A percentile compares a stretch with the other conserved stretches of the same genome.
phyloP scores from a whole-genome alignment of 352 stramenopile species.

The Elongisporangium anandrum region DNA sequence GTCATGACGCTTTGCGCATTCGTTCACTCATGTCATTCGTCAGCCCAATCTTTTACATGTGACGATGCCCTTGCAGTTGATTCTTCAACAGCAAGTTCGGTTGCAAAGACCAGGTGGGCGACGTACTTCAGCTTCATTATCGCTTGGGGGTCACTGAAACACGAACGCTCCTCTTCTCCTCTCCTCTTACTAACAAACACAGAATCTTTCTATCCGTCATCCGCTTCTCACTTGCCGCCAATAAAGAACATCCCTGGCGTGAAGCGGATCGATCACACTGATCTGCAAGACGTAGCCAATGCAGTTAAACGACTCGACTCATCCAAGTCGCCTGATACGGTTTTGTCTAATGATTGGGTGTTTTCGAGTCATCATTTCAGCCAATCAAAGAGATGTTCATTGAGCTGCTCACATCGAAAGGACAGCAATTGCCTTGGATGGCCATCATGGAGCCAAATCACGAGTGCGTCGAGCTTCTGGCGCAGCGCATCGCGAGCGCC shows the following conservation, averaged over 20 bases:
- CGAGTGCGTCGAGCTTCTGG: slow-evolving; percentile 1
- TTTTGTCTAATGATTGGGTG: not conserved
- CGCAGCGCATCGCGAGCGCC: slow-evolving; percentile 7
- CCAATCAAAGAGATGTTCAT: slow-evolving; percentile 5
- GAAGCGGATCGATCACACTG: not conserved
- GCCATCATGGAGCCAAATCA: not conserved
- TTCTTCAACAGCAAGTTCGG: not conserved
- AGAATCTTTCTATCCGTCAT: not conserved
- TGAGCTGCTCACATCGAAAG: not conserved
- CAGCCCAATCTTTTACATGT: not conserved
- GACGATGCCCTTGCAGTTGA: not conserved
- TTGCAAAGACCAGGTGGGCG: not conserved
- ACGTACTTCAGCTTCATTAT: not conserved
- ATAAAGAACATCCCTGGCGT: not conserved
- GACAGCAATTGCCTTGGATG: not conserved
- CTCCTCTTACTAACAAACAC: not conserved
- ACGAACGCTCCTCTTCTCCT: not conserved
- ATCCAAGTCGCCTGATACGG: not conserved
- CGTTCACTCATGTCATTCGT: not conserved
- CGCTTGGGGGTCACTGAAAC: not conserved
- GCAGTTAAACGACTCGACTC: not conserved
- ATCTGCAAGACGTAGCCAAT: not conserved
- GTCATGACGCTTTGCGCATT: not conserved
- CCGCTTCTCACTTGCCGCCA: not conserved
- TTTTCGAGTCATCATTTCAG: not conserved